Conservation (phyloP, 306 rosid genomes). For the Fragaria nilgerrensis region DNA sequence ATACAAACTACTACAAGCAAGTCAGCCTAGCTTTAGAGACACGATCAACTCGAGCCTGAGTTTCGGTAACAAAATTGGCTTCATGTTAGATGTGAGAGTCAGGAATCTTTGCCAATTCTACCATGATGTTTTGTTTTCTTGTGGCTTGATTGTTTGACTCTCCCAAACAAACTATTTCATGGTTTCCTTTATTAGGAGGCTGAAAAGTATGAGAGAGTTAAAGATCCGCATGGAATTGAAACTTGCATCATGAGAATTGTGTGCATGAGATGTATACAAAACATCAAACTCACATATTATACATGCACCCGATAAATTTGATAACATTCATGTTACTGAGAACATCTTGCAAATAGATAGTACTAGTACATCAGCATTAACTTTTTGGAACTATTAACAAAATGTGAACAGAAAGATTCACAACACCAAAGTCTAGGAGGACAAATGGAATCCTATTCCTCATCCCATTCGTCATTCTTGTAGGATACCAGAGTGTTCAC, state of each 20-base stretch:
- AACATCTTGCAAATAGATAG: neutral
- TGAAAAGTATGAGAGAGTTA: neutral
- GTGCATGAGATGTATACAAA: neutral
- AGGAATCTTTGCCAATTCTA: neutral
- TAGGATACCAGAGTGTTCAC: slow-evolving; percentile 92
- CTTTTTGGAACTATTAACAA: slow-evolving; percentile 1
- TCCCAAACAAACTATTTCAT: neutral
- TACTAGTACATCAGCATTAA: neutral
- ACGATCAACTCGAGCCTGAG: neutral
- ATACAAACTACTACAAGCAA: too few relatives aligned
- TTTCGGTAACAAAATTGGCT: neutral
- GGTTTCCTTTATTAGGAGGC: neutral
- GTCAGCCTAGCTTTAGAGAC: neutral
- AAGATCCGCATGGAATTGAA: neutral
- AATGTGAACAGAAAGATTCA: slow-evolving; percentile 76
- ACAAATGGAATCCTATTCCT: slow-evolving; percentile 33
- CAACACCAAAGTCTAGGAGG: slow-evolving; percentile 10
- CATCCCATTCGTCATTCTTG: slow-evolving; percentile 93
- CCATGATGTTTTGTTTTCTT: neutral
- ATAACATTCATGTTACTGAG: neutral
- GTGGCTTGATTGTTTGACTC: neutral
- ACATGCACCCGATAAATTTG: neutral
- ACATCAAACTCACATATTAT: neutral
- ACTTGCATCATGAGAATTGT: neutral
- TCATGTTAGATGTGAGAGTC: too few relatives aligned